These are phyloP conservation scores for Malassezia arunalokei DNA, from an alignment of 1,284 basidiomycete genomes.

Conservation along the genomic window DNA sequence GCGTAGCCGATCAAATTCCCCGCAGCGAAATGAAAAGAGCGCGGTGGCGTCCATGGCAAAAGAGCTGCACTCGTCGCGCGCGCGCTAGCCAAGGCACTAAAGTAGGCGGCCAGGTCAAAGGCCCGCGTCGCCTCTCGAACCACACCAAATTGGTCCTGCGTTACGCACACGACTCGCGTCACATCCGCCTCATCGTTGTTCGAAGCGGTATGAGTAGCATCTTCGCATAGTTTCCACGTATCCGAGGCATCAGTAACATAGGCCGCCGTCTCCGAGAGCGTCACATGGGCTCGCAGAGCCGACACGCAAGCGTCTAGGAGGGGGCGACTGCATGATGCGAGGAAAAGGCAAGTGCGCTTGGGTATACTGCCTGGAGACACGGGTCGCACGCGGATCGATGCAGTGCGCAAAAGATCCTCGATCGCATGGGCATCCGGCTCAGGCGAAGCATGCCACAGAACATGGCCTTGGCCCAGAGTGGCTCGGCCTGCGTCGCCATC, in stretches of 20 bases:
- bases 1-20: conserved; percentile 53
- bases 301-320: not conserved
- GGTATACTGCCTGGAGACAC: not conserved
- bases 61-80: not conserved
- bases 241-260: not conserved
- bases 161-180: not conserved
- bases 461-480: not conserved
- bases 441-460: not conserved
- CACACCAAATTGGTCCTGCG: not conserved
- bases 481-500: not conserved
- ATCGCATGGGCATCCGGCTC: not conserved
- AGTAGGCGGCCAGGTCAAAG: conserved; percentile 3
- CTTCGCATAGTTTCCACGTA: not conserved
- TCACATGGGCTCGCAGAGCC: not conserved
- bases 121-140: not conserved
- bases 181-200: not conserved
- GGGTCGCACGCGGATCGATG: not conserved
- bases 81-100: not conserved
- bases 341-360: not conserved
- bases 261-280: not conserved
- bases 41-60: conserved; percentile 3
- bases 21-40: not conserved
- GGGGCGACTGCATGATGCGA: not conserved
- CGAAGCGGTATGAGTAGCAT: not conserved
- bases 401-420: not conserved